Evolutionary conservation across 371 early-diverging fungal genomes (phyloP), one percentile per base, ranked within the genome.

Genomic region (Mucor sp.): DNA sequence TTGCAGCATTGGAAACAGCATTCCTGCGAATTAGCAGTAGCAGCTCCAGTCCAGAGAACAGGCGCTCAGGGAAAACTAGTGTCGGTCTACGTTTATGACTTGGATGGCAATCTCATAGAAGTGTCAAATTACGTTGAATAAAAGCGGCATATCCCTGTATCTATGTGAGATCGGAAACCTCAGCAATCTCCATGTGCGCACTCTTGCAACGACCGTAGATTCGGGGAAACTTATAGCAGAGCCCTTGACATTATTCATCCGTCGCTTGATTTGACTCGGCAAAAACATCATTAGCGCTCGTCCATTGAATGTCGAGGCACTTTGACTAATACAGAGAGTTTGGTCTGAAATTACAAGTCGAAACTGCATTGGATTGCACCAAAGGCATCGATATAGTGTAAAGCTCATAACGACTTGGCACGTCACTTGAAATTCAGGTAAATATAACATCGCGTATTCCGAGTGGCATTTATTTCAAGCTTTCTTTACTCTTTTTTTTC

Each of bases 51-150:
- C 5, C 41, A 62, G 19, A 43, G 71, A 32, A 62, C 71, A 8
- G 62, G 66, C 9, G 66, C 71, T 23, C 55, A 35, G 17, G 66
- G 66, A 9, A 25, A 28, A 21, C 21, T 66, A 6, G 8, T 19
- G 4, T 70, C 66, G 8, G 58, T 66, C 15, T 66, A 66, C 41
- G 58, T 66, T 28, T 66, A 66, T 53, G 66, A 70, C 30, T 62
- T 62, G 4, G 71, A 70, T 53, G 71, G 66, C 15, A 62, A 66
- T 32, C 53, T 70, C 7, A 61, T 70, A 37, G 66, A 70, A 17
- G 59, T 65, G 1, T 50, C 66, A n/a, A 70, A 66, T 6, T 44
- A n/a, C 7, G 44, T 44, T 19, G 17, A 44, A 44, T 37, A 37
- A 37, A 37, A 37, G 2, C 1, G 14, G 37, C 37, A 37, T 37